Evolutionary conservation across 768 basidiomycete species (phyloP).

Genomic region (Tephrocybe rancida): DNA sequence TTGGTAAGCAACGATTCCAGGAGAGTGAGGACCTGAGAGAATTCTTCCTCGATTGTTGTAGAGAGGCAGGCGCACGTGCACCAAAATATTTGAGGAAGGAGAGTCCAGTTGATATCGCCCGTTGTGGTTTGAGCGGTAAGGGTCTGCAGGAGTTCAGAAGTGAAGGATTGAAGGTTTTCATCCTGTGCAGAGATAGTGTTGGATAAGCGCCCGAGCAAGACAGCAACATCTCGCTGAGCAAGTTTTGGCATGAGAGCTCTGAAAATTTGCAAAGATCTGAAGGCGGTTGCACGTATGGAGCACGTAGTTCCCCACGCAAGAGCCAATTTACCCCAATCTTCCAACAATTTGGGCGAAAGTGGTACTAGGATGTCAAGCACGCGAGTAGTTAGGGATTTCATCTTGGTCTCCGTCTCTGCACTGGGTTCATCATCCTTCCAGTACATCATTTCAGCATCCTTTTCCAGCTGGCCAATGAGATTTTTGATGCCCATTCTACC

Average conservation of each 20-base stretch:
- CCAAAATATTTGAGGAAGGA: conserved; percentile 90
- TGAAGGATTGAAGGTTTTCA: conserved; percentile 78
- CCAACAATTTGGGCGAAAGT: conserved; percentile 66
- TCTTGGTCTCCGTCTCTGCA: conserved; percentile 60
- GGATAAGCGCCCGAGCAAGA: conserved; percentile 80
- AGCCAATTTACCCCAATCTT: conserved; percentile 80
- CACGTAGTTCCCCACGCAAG: conserved; percentile 87
- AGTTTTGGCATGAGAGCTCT: conserved; percentile 76
- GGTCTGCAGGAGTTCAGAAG: conserved; percentile 79
- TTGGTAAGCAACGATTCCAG: conserved; percentile 66
- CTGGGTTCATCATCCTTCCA: conserved; percentile 75
- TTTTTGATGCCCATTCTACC: conserved; percentile 51
- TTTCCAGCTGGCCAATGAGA: conserved; percentile 56
- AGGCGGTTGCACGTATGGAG: conserved; percentile 82
- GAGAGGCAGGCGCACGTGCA: conserved; percentile 77
- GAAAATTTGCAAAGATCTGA: conserved; percentile 90
- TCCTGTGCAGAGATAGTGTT: conserved; percentile 81
- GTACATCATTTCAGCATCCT: conserved; percentile 54
- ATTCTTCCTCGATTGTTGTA: conserved; percentile 84
- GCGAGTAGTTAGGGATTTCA: conserved; percentile 67
- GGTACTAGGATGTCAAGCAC: conserved; percentile 71
- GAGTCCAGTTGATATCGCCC: conserved; percentile 55
- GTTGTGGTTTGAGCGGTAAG: conserved; percentile 63
- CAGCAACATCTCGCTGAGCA: conserved; percentile 71
- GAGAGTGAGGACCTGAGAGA: conserved; percentile 63